Conservation (phyloP, 441 rosid genomes). For the Iberis amara region DNA sequence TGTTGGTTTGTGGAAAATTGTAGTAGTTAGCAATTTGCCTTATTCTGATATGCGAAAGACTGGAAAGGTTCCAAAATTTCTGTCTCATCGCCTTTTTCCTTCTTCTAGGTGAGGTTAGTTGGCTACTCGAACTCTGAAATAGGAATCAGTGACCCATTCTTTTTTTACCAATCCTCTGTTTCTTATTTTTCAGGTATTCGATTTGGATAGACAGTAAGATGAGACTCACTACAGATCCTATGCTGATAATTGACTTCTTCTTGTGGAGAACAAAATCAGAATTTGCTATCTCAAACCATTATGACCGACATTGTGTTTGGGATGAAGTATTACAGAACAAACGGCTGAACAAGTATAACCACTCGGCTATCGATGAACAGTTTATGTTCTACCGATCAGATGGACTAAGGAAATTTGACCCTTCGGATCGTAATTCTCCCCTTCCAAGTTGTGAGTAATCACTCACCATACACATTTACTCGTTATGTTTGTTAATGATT, state of each 20-base stretch:
- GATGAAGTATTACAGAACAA: conserved; percentile 86
- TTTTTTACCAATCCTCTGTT: background rate
- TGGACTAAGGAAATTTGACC: conserved; percentile 70
- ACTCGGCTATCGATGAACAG: conserved; percentile 69
- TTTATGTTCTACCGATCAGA: conserved; percentile 58
- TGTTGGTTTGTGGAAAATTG: conserved; percentile 59
- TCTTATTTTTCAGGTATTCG: conserved; percentile 58
- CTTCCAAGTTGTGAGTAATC: conserved; percentile 73
- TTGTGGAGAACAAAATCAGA: conserved; percentile 77
- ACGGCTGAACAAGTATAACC: conserved; percentile 68
- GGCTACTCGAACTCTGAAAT: conserved; percentile 21
- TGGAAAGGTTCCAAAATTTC: conserved; percentile 69
- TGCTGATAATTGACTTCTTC: conserved; percentile 72
- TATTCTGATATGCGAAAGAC: conserved; percentile 57
- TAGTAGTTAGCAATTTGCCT: conserved; percentile 52
- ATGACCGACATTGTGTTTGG: conserved; percentile 95
- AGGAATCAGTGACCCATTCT: conserved; percentile 9
- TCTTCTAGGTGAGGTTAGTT: conserved; percentile 61
- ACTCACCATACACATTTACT: background rate
- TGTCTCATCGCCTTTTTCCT: conserved; percentile 88
- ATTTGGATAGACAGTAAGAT: conserved; percentile 91
- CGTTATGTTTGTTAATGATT: conserved; percentile 20
- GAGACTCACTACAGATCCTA: conserved; percentile 77
- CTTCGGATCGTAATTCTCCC: conserved; percentile 47
- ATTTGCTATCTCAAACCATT: conserved; percentile 91